Percentiles rank a stretch among this genome's conserved stretches.
Evolutionary conservation across 2,329 filamentous ascomycete species (phyloP).

Genomic region (Colletotrichum echinochloae): DNA sequence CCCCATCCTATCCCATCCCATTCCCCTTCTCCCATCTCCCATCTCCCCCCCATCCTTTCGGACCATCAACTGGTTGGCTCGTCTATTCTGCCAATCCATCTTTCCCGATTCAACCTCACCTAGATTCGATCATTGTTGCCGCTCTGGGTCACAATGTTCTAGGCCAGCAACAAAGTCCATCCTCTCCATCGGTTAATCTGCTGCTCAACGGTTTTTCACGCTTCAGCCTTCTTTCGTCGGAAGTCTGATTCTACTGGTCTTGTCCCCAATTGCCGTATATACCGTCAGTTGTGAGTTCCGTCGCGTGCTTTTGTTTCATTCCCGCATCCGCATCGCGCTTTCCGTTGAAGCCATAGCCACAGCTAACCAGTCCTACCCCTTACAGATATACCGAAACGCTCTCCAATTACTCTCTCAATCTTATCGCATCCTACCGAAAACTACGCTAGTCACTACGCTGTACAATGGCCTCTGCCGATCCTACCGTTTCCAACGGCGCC

Average conservation of each 20-base stretch:
- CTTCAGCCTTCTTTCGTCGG: constrained; percentile 40
- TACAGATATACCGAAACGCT: constrained; percentile 38
- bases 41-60: constrained; percentile 43
- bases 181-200: constrained; percentile 35
- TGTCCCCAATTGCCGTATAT: constrained; percentile 33
- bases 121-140: constrained; percentile 49
- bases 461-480: constrained; percentile 57
- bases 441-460: background rate
- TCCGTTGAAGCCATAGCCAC: background rate
- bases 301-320: background rate
- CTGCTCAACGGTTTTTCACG: constrained; percentile 39
- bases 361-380: constrained; percentile 18
- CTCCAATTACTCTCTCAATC: constrained; percentile 6
- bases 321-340: background rate
- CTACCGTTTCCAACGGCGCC: constrained; percentile 50
- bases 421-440: constrained; percentile 25
- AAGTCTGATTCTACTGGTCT: constrained; percentile 41
- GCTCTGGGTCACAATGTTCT: constrained; percentile 52
- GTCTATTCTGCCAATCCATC: constrained; percentile 41
- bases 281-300: constrained; percentile 29
- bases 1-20: constrained; percentile 46
- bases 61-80: constrained; percentile 36
- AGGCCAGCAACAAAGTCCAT: constrained; percentile 44
- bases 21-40: constrained; percentile 45
- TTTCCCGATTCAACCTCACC: constrained; percentile 50